Conservation (phyloP, 495 filamentous ascomycete genomes). For the Cercophora sp. region DNA sequence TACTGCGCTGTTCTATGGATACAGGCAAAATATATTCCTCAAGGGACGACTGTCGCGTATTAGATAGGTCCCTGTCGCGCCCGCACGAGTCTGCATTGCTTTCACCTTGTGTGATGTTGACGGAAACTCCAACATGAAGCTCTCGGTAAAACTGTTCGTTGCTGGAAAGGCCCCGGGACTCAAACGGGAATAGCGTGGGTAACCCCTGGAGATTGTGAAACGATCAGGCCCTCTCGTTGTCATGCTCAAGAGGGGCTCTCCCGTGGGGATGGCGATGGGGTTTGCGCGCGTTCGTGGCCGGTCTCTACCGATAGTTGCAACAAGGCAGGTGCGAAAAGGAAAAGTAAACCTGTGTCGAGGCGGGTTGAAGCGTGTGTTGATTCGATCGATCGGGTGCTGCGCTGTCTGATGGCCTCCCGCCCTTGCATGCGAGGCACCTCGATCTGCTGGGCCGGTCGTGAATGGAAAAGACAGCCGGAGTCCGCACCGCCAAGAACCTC, state of each 20-base stretch:
- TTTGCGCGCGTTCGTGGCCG: too few species aligned
- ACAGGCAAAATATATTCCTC: too few species aligned
- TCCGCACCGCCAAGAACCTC: background rate
- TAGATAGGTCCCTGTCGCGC: too few species aligned
- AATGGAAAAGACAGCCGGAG: background rate
- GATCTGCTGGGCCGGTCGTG: background rate
- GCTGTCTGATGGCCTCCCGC: background rate
- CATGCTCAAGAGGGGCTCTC: background rate
- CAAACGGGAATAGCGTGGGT: constrained; percentile 11
- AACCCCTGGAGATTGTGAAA: constrained; percentile 18
- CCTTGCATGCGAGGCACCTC: background rate
- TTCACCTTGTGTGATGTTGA: too few species aligned
- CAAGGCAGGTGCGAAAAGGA: background rate
- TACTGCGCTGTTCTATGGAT: too few species aligned
- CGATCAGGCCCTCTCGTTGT: background rate
- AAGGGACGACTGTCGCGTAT: too few species aligned
- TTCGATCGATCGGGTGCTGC: background rate
- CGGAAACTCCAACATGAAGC: background rate
- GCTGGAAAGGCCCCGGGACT: constrained; percentile 1
- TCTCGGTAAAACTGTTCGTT: background rate
- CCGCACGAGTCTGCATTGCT: too few species aligned
- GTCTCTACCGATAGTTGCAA: too few species aligned
- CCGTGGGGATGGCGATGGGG: too few species aligned
- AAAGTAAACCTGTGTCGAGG: background rate
- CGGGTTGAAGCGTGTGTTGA: background rate